Base-by-base conservation (phyloP, 345 rosid species). In the Hypericum perforatum region DNA sequence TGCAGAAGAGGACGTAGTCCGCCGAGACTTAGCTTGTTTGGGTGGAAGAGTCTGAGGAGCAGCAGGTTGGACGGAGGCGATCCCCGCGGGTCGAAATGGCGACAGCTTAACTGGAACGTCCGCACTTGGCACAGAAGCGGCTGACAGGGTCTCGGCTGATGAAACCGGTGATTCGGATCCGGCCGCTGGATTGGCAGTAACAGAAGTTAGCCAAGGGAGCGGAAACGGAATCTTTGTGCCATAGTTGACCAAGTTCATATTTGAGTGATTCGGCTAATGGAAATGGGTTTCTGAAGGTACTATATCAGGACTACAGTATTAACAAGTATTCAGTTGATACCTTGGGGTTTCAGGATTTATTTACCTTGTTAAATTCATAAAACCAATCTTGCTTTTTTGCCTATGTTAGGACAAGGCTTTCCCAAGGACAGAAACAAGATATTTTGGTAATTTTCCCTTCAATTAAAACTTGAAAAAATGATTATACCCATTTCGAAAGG, bases 131-230 rank as follows among this genome's bases (percentile, higher is more conserved):
- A 40, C 76, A 39, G 76, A 12, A 5, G 79, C 69, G 57, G 73
- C 59, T 65, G 32, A 22, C 32, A 32, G 67, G 56, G 52, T 56
- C 55, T 54, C 61, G 49, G 47, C 53, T 0, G 54, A 8, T 12
- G 71, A 64, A 44, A 63, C 71, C 43, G 60, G 38, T 7, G 63
- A 52, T 37, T 47, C 63, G 37, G 67, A 41, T 49, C 48, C 51
- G 45, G 63, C 14, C 11, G 52, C 16, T 8, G 74, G 70, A 29
- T 60, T 80, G n/a, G 52, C 49, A 13, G 52, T 43, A 16, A 54
- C 47, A 22, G 73, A 59, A 5, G 76, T 49, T 15, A 71, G 64
- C 91, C 91, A 84, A 29, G 91, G 86, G 43, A 84, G 72, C 41
- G 71, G 61, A 77, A 77, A 13, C 82, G 80, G 50, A 77, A 73